Evolutionary conservation across 495 filamentous ascomycete genomes (phyloP).

Genomic region (Daldinia bambusicola): DNA sequence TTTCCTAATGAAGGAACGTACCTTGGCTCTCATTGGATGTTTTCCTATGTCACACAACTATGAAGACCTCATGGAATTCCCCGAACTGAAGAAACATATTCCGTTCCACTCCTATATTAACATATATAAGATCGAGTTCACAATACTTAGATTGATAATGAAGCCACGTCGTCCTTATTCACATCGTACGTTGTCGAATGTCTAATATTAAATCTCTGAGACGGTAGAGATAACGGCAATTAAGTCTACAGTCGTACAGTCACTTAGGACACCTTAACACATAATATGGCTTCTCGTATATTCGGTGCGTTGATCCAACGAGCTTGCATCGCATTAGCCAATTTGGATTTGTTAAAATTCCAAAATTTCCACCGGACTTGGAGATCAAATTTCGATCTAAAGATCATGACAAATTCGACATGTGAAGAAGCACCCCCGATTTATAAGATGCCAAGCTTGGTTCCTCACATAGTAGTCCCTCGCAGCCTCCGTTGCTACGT

Average conservation of each 20-base stretch:
- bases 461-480: neutral
- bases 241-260: neutral
- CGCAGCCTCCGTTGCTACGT: slow-evolving; percentile 24
- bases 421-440: slow-evolving; percentile 43
- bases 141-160: neutral
- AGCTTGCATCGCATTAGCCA: slow-evolving; percentile 9
- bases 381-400: slow-evolving; percentile 29
- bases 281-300: neutral
- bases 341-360: neutral
- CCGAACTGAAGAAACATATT: neutral
- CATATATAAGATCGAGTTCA: neutral
- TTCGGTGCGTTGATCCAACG: slow-evolving; percentile 23
- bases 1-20: neutral
- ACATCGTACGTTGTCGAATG: neutral
- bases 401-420: slow-evolving; percentile 39
- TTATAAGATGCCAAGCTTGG: slow-evolving; percentile 39
- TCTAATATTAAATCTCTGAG: neutral
- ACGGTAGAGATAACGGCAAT: slow-evolving; percentile 1
- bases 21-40: neutral
- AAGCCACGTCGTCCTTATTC: slow-evolving; percentile 5
- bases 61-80: neutral
- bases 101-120: neutral
- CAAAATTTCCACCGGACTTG: slow-evolving; percentile 20
- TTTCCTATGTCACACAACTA: neutral
- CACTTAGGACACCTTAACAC: neutral